A percentile compares a stretch with the other conserved stretches of the same genome.
These are phyloP conservation scores for Coleophoma crateriformis DNA, from an alignment of 2,329 filamentous ascomycete species.

Conservation along the genomic window DNA sequence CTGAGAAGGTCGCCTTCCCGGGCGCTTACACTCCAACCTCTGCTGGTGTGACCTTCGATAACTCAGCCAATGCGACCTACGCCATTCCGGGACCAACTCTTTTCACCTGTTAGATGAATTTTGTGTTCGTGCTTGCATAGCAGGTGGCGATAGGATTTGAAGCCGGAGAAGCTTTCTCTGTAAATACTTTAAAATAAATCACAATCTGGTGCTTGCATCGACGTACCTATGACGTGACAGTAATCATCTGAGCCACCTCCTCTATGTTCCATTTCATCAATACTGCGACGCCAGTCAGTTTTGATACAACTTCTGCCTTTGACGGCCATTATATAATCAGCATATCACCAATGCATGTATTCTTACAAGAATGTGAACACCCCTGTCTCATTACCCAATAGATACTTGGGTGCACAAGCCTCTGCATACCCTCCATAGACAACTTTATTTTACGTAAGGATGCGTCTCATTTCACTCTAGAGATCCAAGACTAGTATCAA, in stretches of 20 bases:
- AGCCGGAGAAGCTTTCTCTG: too few relatives aligned
- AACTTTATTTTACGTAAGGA: not conserved
- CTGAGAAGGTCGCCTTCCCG: slow-evolving; percentile 25
- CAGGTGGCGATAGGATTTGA: too few relatives aligned
- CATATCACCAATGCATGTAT: too few relatives aligned
- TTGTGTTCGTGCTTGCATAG: not conserved
- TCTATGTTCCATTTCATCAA: too few relatives aligned
- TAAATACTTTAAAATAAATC: too few relatives aligned
- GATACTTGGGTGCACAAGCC: not conserved
- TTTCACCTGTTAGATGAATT: slow-evolving; percentile 6
- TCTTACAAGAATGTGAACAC: not conserved
- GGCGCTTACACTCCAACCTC: slow-evolving; percentile 26
- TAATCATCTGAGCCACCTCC: too few relatives aligned
- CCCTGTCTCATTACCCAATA: not conserved
- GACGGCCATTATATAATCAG: too few relatives aligned
- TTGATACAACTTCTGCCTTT: too few relatives aligned
- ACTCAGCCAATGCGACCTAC: slow-evolving; percentile 21
- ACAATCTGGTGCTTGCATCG: too few relatives aligned
- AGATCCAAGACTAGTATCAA: slow-evolving; percentile 8
- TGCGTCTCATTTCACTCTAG: slow-evolving; percentile 6
- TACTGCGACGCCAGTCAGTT: too few relatives aligned
- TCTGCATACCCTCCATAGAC: not conserved
- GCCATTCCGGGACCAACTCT: slow-evolving; percentile 22
- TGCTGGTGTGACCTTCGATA: slow-evolving; percentile 23
- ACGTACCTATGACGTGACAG: too few relatives aligned